A percentile compares a stretch with the other conserved stretches of the same genome.
Conservation (phyloP, 768 basidiomycete genomes). For the Tylopilus sp. region DNA sequence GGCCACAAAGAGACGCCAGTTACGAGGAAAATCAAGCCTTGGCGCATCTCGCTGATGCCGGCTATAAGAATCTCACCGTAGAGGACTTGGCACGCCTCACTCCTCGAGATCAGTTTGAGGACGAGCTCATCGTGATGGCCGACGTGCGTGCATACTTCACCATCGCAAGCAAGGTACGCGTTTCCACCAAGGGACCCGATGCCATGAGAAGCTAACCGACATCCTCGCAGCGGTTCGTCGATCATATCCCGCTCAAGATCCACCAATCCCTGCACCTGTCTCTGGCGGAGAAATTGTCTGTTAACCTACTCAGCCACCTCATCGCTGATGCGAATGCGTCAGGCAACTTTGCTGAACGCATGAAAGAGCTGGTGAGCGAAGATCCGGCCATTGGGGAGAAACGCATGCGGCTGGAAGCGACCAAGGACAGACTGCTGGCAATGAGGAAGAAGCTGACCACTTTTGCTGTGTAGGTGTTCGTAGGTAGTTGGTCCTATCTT, state of each 20-base stretch:
- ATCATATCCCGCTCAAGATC: slow-evolving; percentile 49
- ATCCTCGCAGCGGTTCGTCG: slow-evolving; percentile 47
- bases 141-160: slow-evolving; percentile 55
- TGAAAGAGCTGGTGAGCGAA: slow-evolving; percentile 43
- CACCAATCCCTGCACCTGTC: slow-evolving; percentile 43
- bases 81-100: slow-evolving; percentile 27
- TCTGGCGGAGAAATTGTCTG: slow-evolving; percentile 34
- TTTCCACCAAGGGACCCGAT: background rate
- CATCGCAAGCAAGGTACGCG: slow-evolving; percentile 49
- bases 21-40: slow-evolving; percentile 24
- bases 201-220: background rate
- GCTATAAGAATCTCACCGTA: slow-evolving; percentile 20
- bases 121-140: slow-evolving; percentile 51
- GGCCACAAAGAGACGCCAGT: too few relatives aligned
- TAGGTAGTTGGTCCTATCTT: background rate
- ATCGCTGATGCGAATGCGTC: slow-evolving; percentile 16
- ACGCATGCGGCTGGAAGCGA: slow-evolving; percentile 34
- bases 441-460: slow-evolving; percentile 36
- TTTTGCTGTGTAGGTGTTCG: slow-evolving; percentile 18
- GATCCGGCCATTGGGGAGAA: slow-evolving; percentile 36
- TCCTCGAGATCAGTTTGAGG: slow-evolving; percentile 30
- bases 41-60: slow-evolving; percentile 26
- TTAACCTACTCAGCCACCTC: slow-evolving; percentile 35
- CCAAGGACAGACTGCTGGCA: slow-evolving; percentile 35
- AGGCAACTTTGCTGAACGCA: slow-evolving; percentile 26